phyloP scores from a whole-genome alignment of 306 rosid genomes.

The Rosa persica region DNA sequence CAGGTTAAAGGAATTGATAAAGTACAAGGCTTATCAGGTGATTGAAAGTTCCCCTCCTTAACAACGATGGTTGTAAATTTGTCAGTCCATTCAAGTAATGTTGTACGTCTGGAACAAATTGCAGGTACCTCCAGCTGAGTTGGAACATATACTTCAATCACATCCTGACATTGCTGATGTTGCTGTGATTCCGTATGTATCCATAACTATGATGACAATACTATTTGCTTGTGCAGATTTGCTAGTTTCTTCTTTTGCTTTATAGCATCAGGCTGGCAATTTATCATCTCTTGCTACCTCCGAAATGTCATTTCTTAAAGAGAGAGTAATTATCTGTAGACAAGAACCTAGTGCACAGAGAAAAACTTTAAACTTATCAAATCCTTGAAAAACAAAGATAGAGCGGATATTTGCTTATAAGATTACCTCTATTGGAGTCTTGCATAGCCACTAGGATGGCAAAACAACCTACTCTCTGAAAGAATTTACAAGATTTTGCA shows the following conservation, averaged over 20 bases:
- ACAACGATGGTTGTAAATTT: constrained; percentile 4
- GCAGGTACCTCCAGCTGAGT: constrained; percentile 93
- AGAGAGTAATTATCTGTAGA: background rate
- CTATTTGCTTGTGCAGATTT: background rate
- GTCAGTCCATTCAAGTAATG: background rate
- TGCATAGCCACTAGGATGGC: background rate
- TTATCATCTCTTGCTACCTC: background rate
- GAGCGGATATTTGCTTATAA: background rate
- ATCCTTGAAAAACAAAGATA: background rate
- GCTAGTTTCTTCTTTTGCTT: constrained; percentile 8
- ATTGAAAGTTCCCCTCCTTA: background rate
- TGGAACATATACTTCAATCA: constrained; percentile 70
- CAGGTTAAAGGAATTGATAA: constrained; percentile 87
- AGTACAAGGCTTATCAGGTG: constrained; percentile 95
- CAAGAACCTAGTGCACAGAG: background rate
- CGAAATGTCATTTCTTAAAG: background rate
- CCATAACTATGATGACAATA: background rate
- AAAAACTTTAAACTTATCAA: background rate
- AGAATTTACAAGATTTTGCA: background rate
- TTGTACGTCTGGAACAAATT: constrained; percentile 27
- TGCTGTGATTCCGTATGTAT: constrained; percentile 85
- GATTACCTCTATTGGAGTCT: background rate
- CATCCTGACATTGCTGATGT: constrained; percentile 76
- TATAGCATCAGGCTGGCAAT: background rate
- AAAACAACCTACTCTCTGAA: background rate